Conservation (phyloP, 352 stramenopile genomes). For the Pythium aphanidermatum region DNA sequence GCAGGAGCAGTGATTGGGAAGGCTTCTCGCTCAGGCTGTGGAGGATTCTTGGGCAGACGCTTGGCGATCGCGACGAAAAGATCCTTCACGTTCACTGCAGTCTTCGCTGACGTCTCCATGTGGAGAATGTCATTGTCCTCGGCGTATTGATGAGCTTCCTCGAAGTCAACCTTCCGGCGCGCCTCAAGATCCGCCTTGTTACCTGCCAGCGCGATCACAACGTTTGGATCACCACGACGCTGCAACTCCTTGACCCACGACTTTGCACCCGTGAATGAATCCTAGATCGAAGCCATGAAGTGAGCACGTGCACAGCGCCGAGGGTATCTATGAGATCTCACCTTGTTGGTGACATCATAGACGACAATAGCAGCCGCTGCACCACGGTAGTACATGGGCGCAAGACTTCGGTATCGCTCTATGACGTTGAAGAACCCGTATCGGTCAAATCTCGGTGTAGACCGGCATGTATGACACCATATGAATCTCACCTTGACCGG, state of each 20-base stretch:
- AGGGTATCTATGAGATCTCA: slow-evolving; percentile 15
- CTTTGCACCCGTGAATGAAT: slow-evolving; percentile 97
- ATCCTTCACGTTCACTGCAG: slow-evolving; percentile 98
- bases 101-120: slow-evolving; percentile 99
- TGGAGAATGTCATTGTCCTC: slow-evolving; percentile 99
- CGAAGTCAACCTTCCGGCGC: slow-evolving; percentile 94
- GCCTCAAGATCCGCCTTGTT: slow-evolving; percentile 99
- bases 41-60: slow-evolving; percentile 75
- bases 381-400: slow-evolving; percentile 97
- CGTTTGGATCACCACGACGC: slow-evolving; percentile 95
- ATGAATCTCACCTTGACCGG: slow-evolving; percentile 91
- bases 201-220: slow-evolving; percentile 94
- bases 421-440: too few relatives aligned
- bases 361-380: slow-evolving; percentile 95
- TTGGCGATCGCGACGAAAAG: slow-evolving; percentile 98
- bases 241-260: slow-evolving; percentile 99
- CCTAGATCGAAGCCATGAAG: slow-evolving; percentile 31
- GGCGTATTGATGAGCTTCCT: slow-evolving; percentile 97
- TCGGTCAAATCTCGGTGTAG: too few relatives aligned
- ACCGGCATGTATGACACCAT: too few relatives aligned
- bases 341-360: slow-evolving; percentile 97
- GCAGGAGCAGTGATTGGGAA: slow-evolving; percentile 79
- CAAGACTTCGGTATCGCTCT: slow-evolving; percentile 96
- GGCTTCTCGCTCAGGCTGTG: slow-evolving; percentile 74
- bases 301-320: slow-evolving; percentile 2